Evolutionary conservation across 192 early-diverging fungal genomes (phyloP), one percentile per base, ranked within the genome.

Genomic region (Mortierella antarctica): DNA sequence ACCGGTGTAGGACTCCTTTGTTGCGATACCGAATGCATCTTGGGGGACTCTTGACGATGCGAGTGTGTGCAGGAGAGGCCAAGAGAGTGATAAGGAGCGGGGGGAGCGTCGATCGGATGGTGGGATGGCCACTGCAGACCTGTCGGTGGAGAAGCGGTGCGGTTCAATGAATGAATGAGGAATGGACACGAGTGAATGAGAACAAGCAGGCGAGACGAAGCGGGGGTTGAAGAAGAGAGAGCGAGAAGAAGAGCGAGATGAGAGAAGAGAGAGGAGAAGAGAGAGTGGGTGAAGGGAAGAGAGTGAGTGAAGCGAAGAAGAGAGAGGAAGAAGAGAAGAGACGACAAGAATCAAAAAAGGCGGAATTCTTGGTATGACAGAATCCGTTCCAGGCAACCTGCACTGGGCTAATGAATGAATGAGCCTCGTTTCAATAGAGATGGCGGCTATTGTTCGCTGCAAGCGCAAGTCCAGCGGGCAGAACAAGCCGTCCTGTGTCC

Each of bases 21-120:
- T 23, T 73, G 71, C 47, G 71, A 66, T 66, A 73, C 52, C 59
- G 71, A 65, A 14, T 62, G 66, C 71, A 73, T 73, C 47, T 13
- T 41, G 46, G 58, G n/a, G 1, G 18, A 11, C 11, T 15, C 7
- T 58, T 58, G 67, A 40, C 15, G 55, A 47, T 59, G 52, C 20
- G 42, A 44, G 14, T 5, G n/a, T 42, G 57, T 8, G 50, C 8
- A n/a, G 10, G 47, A 44, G 50, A 45, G 11, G 7, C 11, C 11
- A 18, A 10, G 31, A 44, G 49, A 42, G 39, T 0, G 63, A 31
- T 41, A 15, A 10, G 10, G 44, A 18, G 14, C n/a, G 53, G 21
- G 15, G 52, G 57, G 46, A 65, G 31, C 18, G 15, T 14, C 57
- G 52, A 6, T 44, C 49, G 21, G 57, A 46, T 55, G 42, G 53